Evolutionary conservation across 495 filamentous ascomycete species (phyloP), one percentile per base, ranked within the genome.

Genomic region (Aspergillus bridgeri): DNA sequence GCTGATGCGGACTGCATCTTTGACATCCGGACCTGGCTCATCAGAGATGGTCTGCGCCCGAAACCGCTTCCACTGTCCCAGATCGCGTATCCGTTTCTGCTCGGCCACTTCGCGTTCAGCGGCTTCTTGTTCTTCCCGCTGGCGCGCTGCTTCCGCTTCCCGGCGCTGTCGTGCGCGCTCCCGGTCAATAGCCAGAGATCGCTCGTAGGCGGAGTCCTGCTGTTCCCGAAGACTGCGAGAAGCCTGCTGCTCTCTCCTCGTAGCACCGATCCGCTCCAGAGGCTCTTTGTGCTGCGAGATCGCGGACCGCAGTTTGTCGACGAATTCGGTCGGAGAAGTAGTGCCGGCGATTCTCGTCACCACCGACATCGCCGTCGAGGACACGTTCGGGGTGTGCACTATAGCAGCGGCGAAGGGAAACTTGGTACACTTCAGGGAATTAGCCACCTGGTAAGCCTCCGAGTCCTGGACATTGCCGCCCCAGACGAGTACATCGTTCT

Each of bases 171-270:
- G 79, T 13, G 89, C 86, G 13, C 90, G 85, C 70, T 96, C 91
- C 7, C 92, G 80, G 71, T 98, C 94, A 46, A 85, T 84, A 9
- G 92, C 91, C 49, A 98, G 77, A 0, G 89, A 94, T 56, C 90
- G 81, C 71, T 98, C 93, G 66, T 98, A 98, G 3, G 94, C 94
- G 2, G 83, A 86, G 67, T 96, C 90, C 60, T 98, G 95, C 66
- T 94, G 83, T 53, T 88, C 82, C 5, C 91, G 85, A 21, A 98
- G 70, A 60, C 78, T 89, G 25, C 94, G 81, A 19, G 87, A 83
- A 7, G 88, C 83, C 60, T 92, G 84, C 62, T 95, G 90, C 48
- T 89, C 87, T 20, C 80, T 79, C n/a, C 91, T 78, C 49, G 86
- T 80, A 0, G 83, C 79, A 19, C 91, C 82, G 23, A 88, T 83